Percentiles rank a stretch among this genome's conserved stretches.
These are phyloP conservation scores for Fragaria nilgerrensis DNA, from an alignment of 306 rosid species.

Conservation along the genomic window DNA sequence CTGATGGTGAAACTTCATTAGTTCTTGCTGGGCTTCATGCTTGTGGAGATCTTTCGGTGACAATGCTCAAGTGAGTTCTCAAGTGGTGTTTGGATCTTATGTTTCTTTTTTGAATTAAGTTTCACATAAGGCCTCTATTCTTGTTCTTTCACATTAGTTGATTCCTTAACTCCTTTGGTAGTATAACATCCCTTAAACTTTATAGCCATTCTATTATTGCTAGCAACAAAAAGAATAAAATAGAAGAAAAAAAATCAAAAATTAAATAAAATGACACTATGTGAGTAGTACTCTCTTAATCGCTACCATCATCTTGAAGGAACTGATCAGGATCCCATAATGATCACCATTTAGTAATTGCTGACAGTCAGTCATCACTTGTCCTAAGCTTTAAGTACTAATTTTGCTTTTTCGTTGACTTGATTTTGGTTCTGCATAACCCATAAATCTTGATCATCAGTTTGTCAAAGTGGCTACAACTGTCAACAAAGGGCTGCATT, in stretches of 20 bases:
- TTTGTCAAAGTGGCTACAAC: not conserved
- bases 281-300: not conserved
- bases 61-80: slow-evolving; percentile 74
- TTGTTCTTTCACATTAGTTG: not conserved
- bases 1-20: slow-evolving; percentile 38
- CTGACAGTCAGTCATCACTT: not conserved
- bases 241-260: not conserved
- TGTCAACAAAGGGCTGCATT: not conserved
- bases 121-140: not conserved
- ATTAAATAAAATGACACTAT: not conserved
- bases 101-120: slow-evolving; percentile 7
- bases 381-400: not conserved
- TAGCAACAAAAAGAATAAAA: not conserved
- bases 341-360: not conserved
- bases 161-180: not conserved
- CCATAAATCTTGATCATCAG: too few species aligned
- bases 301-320: not conserved
- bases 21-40: slow-evolving; percentile 98
- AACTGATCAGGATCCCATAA: not conserved
- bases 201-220: not conserved
- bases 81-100: slow-evolving; percentile 15
- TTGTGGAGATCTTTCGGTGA: slow-evolving; percentile 93
- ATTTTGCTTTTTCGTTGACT: not conserved
- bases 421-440: not conserved
- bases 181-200: not conserved